Conservation (phyloP, 257 asterid species). For the Nicotiana noctiflora region DNA sequence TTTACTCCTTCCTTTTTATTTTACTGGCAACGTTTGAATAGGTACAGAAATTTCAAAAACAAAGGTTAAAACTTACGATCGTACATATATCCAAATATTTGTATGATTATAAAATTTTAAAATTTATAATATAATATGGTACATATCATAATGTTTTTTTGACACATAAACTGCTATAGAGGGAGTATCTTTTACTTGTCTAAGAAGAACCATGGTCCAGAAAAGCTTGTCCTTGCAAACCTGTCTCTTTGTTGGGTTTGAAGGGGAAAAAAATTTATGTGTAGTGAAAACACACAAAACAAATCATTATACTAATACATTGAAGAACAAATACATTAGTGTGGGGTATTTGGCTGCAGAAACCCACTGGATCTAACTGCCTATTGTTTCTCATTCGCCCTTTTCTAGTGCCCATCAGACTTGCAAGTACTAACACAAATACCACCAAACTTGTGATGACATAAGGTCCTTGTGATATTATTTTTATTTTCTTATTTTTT, state of each 20-base stretch:
- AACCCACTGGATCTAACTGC: slow-evolving; percentile 33
- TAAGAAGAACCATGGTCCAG: slow-evolving; percentile 39
- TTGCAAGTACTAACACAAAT: slow-evolving; percentile 11
- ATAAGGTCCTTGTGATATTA: no score
- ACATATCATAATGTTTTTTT: no score
- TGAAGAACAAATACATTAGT: neutral
- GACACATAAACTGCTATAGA: no score
- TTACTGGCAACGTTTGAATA: no score
- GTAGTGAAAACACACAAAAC: slow-evolving; percentile 12
- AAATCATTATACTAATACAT: slow-evolving; percentile 14
- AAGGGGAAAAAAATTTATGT: slow-evolving; percentile 5
- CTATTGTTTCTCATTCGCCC: slow-evolving; percentile 25
- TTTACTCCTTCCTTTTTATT: neutral
- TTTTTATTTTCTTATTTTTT: no score
- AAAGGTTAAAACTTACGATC: no score
- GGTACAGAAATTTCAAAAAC: no score
- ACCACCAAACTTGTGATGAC: slow-evolving; percentile 8
- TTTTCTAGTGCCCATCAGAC: slow-evolving; percentile 4
- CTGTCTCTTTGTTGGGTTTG: slow-evolving; percentile 35
- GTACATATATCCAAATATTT: no score
- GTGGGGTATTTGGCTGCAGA: slow-evolving; percentile 39
- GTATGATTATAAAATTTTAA: no score
- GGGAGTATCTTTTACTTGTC: slow-evolving; percentile 14
- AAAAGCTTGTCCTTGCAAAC: slow-evolving; percentile 47
- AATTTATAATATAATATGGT: no score